These are phyloP conservation scores for Salix viminalis DNA, from an alignment of 345 rosid genomes.

Conservation along the genomic window DNA sequence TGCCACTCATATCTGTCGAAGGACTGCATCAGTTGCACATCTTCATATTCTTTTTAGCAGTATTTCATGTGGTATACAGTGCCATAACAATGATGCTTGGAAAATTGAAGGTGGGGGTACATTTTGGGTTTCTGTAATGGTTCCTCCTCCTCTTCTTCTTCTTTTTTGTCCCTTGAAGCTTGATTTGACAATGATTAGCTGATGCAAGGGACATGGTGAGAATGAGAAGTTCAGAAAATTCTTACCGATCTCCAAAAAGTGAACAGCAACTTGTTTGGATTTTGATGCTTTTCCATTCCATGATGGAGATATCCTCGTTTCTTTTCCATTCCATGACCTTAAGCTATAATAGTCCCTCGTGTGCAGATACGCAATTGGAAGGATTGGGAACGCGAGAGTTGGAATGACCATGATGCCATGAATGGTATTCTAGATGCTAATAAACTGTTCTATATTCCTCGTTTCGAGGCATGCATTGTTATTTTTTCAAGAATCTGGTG, in stretches of 20 bases:
- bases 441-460: too few species aligned
- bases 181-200: not conserved
- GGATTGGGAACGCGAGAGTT: slow-evolving; percentile 62
- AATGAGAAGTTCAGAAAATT: not conserved
- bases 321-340: not conserved
- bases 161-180: not conserved
- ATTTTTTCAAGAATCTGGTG: not conserved
- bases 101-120: slow-evolving; percentile 60
- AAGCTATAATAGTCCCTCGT: not conserved
- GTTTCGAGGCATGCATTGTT: not conserved
- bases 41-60: slow-evolving; percentile 89
- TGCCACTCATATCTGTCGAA: slow-evolving; percentile 66
- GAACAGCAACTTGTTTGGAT: not conserved
- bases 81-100: slow-evolving; percentile 84
- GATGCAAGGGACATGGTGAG: not conserved
- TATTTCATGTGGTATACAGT: slow-evolving; percentile 80
- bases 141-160: not conserved
- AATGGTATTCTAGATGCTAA: slow-evolving; percentile 31
- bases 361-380: slow-evolving; percentile 88
- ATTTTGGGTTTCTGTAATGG: not conserved
- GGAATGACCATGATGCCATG: slow-evolving; percentile 31
- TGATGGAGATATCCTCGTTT: not conserved
- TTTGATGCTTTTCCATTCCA: not conserved
- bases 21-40: slow-evolving; percentile 92
- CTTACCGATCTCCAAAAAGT: not conserved